Base-by-base conservation (phyloP, 306 rosid genomes). In the Cicer cuneatum region DNA sequence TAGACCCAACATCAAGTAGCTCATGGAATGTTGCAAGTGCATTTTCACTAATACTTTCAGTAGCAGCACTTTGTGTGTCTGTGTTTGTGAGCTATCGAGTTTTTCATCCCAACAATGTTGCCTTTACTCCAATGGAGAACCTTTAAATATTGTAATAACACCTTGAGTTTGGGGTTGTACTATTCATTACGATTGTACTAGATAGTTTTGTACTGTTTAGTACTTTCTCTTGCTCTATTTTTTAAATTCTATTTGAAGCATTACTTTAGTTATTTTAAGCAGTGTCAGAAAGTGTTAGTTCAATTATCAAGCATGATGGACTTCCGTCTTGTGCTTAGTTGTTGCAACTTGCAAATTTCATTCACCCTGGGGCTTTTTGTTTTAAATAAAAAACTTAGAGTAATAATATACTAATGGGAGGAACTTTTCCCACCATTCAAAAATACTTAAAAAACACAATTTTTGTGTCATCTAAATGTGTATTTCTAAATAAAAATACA, bases 11-110 rank as follows among this genome's bases (percentile, higher is more conserved):
- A 40, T 47, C 77, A 72, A 77, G 79, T 82, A 81, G 86, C 87
- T 83, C 98, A 2, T 85, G 86, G 72, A 88, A 76, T 68, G 71
- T 72, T 82, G 86, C 96, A 15, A 73, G 83, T 79, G 89, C 90
- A 18, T 94, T 94, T 84, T 87, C 98, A 68, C 87, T 94, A 58
- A 37, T 94, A 52, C 53, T 94, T 63, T 94, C 98, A n/a, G 91
- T 87, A 18, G 82, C 87, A 81, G 92, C 98, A n/a, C 86, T 94
- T 58, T 91, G 98, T 77, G 82, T 79, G 58, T 91, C 97, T 67
- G 81, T 86, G 68, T 82, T 91, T 79, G 84, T 91, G 70, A 90
- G 91, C 16, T 94, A 94, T 59, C 54, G 81, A 59, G 85, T 88
- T 42, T 78, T 82, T 75, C 84, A 62, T 61, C 87, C 91, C 60